Evolutionary conservation across 495 filamentous ascomycete genomes (phyloP).

Genomic region (Halenospora varia): DNA sequence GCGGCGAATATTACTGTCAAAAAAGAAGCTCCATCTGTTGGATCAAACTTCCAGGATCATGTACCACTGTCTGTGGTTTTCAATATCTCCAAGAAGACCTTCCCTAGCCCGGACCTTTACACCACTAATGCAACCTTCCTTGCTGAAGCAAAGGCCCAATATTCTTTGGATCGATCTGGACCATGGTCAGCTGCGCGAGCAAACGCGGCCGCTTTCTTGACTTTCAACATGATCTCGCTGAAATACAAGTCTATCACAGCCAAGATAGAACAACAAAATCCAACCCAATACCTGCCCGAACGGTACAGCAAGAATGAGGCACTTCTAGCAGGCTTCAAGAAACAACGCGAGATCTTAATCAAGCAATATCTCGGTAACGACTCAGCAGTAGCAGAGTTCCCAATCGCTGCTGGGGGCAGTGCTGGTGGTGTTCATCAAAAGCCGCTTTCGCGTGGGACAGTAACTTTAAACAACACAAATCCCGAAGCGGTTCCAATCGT

Average conservation of each 20-base stretch:
- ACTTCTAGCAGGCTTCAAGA: slow-evolving; percentile 20
- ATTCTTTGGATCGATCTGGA: slow-evolving; percentile 30
- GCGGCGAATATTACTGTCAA: slow-evolving; percentile 38
- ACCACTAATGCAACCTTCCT: slow-evolving; percentile 37
- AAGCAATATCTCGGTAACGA: slow-evolving; percentile 6
- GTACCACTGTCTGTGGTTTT: slow-evolving; percentile 25
- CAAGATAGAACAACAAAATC: slow-evolving; percentile 24
- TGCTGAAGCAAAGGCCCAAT: slow-evolving; percentile 36
- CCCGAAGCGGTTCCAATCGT: slow-evolving; percentile 21
- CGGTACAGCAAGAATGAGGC: background rate
- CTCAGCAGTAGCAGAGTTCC: slow-evolving; percentile 14
- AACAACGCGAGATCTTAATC: slow-evolving; percentile 13
- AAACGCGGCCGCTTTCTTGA: slow-evolving; percentile 32
- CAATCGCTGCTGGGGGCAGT: slow-evolving; percentile 9
- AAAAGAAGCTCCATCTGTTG: slow-evolving; percentile 49
- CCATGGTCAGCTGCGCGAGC: slow-evolving; percentile 28
- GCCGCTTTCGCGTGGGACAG: slow-evolving; percentile 23
- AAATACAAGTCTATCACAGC: slow-evolving; percentile 28
- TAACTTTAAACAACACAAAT: slow-evolving; percentile 18
- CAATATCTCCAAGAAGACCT: slow-evolving; percentile 21
- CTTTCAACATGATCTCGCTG: slow-evolving; percentile 26
- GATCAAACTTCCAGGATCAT: slow-evolving; percentile 57
- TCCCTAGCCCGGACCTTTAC: slow-evolving; percentile 29
- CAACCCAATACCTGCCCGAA: slow-evolving; percentile 30
- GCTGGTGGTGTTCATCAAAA: slow-evolving; percentile 14